Percentiles rank a stretch among this genome's conserved stretches.
phyloP scores from a whole-genome alignment of 148 eudicot species.

The Chenopodium quinoa region DNA sequence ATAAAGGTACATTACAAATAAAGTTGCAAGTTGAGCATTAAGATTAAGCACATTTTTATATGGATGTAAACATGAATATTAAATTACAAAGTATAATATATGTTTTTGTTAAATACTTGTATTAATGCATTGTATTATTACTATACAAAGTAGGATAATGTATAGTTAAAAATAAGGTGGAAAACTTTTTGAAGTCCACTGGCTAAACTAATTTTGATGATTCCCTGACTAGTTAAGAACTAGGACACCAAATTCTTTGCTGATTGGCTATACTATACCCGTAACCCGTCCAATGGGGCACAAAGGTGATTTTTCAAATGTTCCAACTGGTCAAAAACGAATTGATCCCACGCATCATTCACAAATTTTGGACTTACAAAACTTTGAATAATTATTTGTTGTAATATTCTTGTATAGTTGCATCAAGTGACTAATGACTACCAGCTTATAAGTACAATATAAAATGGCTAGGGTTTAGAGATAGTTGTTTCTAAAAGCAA shows the following conservation, averaged over 20 bases:
- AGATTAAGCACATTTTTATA: not conserved
- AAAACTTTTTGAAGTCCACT: not conserved
- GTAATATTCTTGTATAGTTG: no score
- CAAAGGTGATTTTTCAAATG: not conserved
- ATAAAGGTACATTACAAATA: not conserved
- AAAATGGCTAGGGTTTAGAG: no score
- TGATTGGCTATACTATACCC: not conserved
- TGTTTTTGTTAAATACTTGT: not conserved
- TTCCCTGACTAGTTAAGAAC: not conserved
- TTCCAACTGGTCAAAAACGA: not conserved
- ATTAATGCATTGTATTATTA: not conserved
- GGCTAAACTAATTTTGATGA: not conserved
- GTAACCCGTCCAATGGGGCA: not conserved
- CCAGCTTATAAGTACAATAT: no score
- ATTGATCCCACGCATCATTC: not conserved
- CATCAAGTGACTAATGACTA: no score
- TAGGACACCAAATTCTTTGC: not conserved
- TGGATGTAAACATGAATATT: not conserved
- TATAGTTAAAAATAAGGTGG: not conserved
- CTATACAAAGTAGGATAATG: not conserved
- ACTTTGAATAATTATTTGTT: no score
- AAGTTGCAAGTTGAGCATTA: not conserved
- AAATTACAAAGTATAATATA: no score
- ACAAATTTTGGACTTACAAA: not conserved
- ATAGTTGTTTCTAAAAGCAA: no score